Conservation (phyloP, 352 stramenopile species). For the Phytophthora citricola region DNA sequence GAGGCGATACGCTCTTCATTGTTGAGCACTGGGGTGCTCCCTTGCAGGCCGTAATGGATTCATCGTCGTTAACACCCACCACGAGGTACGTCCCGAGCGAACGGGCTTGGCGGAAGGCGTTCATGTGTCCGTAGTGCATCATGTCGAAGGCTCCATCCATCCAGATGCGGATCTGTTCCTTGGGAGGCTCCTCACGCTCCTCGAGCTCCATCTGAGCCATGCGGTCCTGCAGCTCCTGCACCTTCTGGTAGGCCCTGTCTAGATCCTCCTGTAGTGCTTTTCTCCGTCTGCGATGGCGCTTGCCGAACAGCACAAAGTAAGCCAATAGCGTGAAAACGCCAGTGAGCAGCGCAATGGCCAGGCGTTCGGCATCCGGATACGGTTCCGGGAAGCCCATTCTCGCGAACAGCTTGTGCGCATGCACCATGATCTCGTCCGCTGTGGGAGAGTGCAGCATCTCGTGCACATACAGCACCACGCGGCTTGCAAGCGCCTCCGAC, state of each 20-base stretch:
- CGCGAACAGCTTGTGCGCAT: conserved; percentile 75
- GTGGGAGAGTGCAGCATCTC: conserved; percentile 80
- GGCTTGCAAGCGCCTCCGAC: conserved; percentile 60
- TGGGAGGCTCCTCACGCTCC: conserved; percentile 55
- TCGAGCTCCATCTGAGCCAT: conserved; percentile 88
- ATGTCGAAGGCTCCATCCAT: conserved; percentile 99
- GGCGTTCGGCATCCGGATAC: conserved; percentile 86
- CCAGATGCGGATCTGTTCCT: conserved; percentile 96
- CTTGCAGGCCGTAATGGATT: conserved; percentile 98
- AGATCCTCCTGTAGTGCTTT: conserved; percentile 78
- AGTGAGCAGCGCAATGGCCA: conserved; percentile 83
- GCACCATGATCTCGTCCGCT: conserved; percentile 72
- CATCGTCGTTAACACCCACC: conserved; percentile 98
- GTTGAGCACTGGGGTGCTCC: conserved; percentile 96
- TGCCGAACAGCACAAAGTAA: conserved; percentile 91
- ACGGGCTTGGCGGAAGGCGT: conserved; percentile 97
- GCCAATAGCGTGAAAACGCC: conserved; percentile 82
- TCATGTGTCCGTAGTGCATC: conserved; percentile 99
- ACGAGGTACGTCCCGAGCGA: conserved; percentile 97
- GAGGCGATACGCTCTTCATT: conserved; percentile 97
- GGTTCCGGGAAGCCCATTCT: conserved; percentile 78
- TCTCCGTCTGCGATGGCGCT: conserved; percentile 78
- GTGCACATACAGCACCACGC: conserved; percentile 77
- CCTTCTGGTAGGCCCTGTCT: conserved; percentile 78
- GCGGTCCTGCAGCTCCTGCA: conserved; percentile 87